Conservation (phyloP, 768 basidiomycete species). For the Lentinula aciculospora region DNA sequence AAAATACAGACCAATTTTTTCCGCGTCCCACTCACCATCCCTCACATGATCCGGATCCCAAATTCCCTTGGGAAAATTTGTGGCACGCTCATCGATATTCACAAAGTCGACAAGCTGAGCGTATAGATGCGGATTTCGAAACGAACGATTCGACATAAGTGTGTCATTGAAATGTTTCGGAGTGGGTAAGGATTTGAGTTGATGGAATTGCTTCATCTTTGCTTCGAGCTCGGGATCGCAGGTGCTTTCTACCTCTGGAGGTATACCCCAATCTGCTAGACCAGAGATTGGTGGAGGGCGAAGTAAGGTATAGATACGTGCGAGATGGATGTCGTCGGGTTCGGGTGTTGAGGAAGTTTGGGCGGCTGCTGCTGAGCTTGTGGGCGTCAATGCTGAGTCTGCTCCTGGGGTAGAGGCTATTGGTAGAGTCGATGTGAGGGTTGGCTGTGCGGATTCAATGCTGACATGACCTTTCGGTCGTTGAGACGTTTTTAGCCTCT, state of each 20-base stretch:
- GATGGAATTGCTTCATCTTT: constrained; percentile 76
- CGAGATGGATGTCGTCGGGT: constrained; percentile 39
- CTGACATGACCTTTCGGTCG: constrained; percentile 46
- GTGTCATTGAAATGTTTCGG: constrained; percentile 95
- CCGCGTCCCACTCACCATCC: constrained; percentile 56
- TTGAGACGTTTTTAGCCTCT: constrained; percentile 23
- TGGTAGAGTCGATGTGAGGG: constrained; percentile 8
- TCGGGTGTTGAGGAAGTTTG: constrained; percentile 5
- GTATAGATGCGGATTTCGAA: constrained; percentile 96
- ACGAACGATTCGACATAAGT: constrained; percentile 86
- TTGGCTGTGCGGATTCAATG: constrained; percentile 31
- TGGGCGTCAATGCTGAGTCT: not conserved
- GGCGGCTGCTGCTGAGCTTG: constrained; percentile 8
- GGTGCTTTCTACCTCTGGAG: constrained; percentile 48
- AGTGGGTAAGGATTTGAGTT: constrained; percentile 47
- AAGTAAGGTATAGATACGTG: constrained; percentile 49
- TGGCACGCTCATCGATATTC: constrained; percentile 73
- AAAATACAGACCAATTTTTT: constrained; percentile 65
- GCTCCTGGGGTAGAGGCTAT: not conserved
- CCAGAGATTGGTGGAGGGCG: constrained; percentile 61
- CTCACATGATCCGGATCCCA: constrained; percentile 69
- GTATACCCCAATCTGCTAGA: constrained; percentile 74
- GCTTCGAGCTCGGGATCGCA: constrained; percentile 61
- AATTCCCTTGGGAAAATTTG: constrained; percentile 67
- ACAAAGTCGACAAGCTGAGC: constrained; percentile 93